Conservation (phyloP, 306 rosid species). For the Dalbergia cultrata region DNA sequence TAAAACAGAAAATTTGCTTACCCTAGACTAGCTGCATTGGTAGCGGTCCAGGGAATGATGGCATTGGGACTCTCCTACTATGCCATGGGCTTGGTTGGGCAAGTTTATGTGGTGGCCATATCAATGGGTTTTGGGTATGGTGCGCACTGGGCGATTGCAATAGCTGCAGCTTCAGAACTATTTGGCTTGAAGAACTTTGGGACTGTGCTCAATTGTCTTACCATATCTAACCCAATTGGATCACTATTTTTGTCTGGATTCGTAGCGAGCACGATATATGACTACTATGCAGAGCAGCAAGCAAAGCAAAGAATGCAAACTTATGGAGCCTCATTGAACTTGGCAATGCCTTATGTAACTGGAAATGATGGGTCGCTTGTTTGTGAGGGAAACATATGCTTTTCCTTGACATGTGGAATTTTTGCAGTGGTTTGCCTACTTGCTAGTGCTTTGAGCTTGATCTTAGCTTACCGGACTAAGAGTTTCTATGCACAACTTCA, state of each 20-base stretch:
- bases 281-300: constrained; percentile 74
- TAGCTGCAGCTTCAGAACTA: constrained; percentile 57
- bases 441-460: constrained; percentile 60
- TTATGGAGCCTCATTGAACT: neutral
- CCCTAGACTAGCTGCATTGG: constrained; percentile 55
- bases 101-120: constrained; percentile 55
- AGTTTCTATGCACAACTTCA: constrained; percentile 71
- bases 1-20: constrained; percentile 49
- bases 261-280: constrained; percentile 71
- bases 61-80: constrained; percentile 50
- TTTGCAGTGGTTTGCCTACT: constrained; percentile 64
- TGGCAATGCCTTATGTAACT: neutral
- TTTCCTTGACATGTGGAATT: constrained; percentile 69
- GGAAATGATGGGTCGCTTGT: constrained; percentile 48
- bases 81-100: constrained; percentile 51
- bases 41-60: constrained; percentile 48
- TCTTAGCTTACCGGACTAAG: constrained; percentile 62
- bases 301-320: constrained; percentile 6
- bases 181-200: constrained; percentile 84
- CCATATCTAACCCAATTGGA: constrained; percentile 70
- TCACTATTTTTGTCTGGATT: constrained; percentile 73
- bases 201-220: constrained; percentile 69
- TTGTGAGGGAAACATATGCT: constrained; percentile 72
- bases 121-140: constrained; percentile 59
- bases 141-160: constrained; percentile 57